Evolutionary conservation across 306 rosid species (phyloP).

Genomic region (Quercus engelmannii): DNA sequence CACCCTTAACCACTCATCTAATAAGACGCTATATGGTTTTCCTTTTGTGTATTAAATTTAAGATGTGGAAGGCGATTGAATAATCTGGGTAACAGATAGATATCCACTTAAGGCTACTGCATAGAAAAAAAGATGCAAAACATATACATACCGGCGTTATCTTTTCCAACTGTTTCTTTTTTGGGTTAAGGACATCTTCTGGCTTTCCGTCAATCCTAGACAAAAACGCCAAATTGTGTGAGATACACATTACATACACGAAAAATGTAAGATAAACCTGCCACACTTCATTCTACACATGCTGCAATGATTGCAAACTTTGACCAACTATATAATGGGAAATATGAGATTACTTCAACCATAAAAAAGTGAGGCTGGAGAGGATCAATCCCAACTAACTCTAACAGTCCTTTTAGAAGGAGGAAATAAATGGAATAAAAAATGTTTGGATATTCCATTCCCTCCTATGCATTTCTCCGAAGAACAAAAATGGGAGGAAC

Average conservation of each 20-base stretch:
- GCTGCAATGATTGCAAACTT: neutral
- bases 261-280: neutral
- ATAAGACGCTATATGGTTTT: neutral
- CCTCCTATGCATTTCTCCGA: too few species aligned
- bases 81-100: neutral
- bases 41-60: neutral
- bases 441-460: too few species aligned
- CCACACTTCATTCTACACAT: neutral
- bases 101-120: neutral
- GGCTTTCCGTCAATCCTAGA: conserved; percentile 90
- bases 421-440: too few species aligned
- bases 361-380: neutral
- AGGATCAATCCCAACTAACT: neutral
- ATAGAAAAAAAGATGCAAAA: neutral
- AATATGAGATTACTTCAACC: neutral
- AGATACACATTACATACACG: conserved; percentile 4
- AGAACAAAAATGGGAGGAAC: too few species aligned
- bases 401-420: too few species aligned
- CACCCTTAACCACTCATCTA: neutral
- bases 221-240: conserved; percentile 6
- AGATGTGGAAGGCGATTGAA: neutral
- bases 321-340: neutral
- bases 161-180: conserved; percentile 96
- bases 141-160: conserved; percentile 72
- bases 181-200: conserved; percentile 96